Evolutionary conservation across 108 stramenopile species (phyloP).

Genomic region (Discostella stelligeroides): DNA sequence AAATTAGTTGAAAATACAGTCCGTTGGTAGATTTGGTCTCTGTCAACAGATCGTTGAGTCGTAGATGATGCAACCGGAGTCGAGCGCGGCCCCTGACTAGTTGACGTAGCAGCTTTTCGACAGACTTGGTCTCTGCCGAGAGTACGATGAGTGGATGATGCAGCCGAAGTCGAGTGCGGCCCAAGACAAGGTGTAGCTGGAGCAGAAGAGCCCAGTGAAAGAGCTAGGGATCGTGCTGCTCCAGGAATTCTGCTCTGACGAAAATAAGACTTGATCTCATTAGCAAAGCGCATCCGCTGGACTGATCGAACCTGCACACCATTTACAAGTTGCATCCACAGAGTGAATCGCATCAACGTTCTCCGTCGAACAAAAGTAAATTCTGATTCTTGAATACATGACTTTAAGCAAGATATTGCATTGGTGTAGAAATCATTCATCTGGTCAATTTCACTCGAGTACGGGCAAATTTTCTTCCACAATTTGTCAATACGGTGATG

Average conservation of each 20-base stretch:
- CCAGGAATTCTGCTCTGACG: not conserved
- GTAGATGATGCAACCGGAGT: conserved; percentile 5
- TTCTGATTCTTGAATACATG: not conserved
- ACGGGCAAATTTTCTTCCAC: conserved; percentile 23
- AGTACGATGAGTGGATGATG: conserved; percentile 6
- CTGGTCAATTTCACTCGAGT: conserved; percentile 1
- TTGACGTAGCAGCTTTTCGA: not conserved
- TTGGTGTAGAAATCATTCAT: conserved; percentile 13
- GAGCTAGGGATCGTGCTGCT: not conserved
- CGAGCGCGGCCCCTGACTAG: not conserved
- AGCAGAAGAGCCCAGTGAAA: not conserved
- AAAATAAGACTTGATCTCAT: conserved; percentile 12
- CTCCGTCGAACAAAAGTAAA: conserved; percentile 22
- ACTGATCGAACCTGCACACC: conserved; percentile 38
- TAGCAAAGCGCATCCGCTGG: conserved; percentile 21
- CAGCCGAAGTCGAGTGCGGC: conserved; percentile 4
- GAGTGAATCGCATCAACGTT: conserved; percentile 28
- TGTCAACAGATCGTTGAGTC: not conserved
- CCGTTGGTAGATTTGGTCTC: not conserved
- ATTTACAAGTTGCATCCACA: conserved; percentile 36
- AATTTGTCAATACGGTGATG: conserved; percentile 26
- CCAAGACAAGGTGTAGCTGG: not conserved
- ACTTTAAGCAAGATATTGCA: conserved; percentile 12
- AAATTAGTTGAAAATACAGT: not conserved
- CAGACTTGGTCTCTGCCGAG: not conserved